phyloP scores from a whole-genome alignment of 2,329 filamentous ascomycete species.

The Neophaeococcomyces mojaviensis region DNA sequence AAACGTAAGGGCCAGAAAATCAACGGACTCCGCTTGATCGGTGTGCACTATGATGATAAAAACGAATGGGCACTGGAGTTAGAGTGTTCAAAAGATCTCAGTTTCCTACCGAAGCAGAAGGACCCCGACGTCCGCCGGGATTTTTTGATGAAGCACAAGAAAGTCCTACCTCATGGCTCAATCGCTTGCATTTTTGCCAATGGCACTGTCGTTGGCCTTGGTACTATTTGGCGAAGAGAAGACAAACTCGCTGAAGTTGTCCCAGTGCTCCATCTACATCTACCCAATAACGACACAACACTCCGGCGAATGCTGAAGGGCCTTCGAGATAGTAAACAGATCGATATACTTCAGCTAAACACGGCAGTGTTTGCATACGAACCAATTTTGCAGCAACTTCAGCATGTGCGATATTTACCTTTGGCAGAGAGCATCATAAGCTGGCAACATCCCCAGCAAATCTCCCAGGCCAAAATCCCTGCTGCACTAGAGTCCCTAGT shows the following conservation, averaged over 20 bases:
- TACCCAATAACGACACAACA: not conserved
- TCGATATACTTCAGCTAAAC: slow-evolving; percentile 34
- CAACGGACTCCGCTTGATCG: slow-evolving; percentile 31
- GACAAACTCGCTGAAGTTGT: slow-evolving; percentile 33
- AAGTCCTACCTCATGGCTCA: slow-evolving; percentile 51
- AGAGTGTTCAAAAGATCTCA: slow-evolving; percentile 36
- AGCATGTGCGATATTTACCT: slow-evolving; percentile 49
- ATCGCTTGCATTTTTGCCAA: slow-evolving; percentile 54
- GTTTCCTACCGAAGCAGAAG: slow-evolving; percentile 31
- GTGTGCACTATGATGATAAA: slow-evolving; percentile 32
- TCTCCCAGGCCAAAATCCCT: not conserved
- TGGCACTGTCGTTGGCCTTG: slow-evolving; percentile 52
- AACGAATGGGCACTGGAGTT: slow-evolving; percentile 36
- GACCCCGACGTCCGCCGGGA: slow-evolving; percentile 31
- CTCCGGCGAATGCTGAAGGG: slow-evolving; percentile 6
- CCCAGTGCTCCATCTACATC: not conserved
- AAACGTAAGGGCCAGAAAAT: slow-evolving; percentile 44
- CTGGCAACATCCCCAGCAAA: slow-evolving; percentile 19
- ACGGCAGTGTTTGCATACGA: slow-evolving; percentile 62
- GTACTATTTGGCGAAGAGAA: slow-evolving; percentile 47
- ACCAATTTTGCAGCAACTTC: slow-evolving; percentile 53
- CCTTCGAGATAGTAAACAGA: not conserved
- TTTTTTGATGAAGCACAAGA: slow-evolving; percentile 41
- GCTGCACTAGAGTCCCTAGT: not conserved
- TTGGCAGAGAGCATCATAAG: slow-evolving; percentile 46